Evolutionary conservation across 225 moss, liverwort and hornwort species (phyloP).

Genomic region (Sphagnum tenellum): DNA sequence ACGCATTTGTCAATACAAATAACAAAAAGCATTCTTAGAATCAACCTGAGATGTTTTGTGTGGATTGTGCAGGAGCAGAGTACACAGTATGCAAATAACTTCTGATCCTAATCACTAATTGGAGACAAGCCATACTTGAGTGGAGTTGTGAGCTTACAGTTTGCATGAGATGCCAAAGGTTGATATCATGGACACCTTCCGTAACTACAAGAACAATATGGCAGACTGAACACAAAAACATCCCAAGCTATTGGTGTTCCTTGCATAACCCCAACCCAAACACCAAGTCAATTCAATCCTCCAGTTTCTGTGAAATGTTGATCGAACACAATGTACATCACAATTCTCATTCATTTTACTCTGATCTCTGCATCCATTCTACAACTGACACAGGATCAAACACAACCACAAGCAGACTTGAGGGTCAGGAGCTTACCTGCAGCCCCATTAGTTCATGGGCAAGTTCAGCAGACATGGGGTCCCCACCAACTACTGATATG

Average conservation of each 20-base stretch:
- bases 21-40: too few species aligned
- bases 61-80: too few species aligned
- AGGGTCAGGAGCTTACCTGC: constrained; percentile 36
- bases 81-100: too few species aligned
- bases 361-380: too few species aligned
- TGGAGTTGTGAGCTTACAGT: constrained; percentile 35
- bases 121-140: background rate
- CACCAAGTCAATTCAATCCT: constrained; percentile 19
- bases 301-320: too few species aligned
- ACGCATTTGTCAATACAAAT: background rate
- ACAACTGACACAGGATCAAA: too few species aligned
- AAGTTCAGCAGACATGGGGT: constrained; percentile 76
- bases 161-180: constrained; percentile 87
- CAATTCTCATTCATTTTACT: too few species aligned
- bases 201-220: constrained; percentile 83
- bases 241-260: constrained; percentile 70
- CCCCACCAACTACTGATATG: constrained; percentile 60
- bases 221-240: constrained; percentile 89
- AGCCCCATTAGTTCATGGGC: constrained; percentile 86
- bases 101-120: background rate
- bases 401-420: too few species aligned
- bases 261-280: constrained; percentile 47
- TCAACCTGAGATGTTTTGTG: too few species aligned
- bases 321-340: too few species aligned
- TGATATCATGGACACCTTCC: constrained; percentile 73